These are phyloP conservation scores for Lachnellula subtilissima DNA, from an alignment of 2,329 filamentous ascomycete species.

Conservation along the genomic window DNA sequence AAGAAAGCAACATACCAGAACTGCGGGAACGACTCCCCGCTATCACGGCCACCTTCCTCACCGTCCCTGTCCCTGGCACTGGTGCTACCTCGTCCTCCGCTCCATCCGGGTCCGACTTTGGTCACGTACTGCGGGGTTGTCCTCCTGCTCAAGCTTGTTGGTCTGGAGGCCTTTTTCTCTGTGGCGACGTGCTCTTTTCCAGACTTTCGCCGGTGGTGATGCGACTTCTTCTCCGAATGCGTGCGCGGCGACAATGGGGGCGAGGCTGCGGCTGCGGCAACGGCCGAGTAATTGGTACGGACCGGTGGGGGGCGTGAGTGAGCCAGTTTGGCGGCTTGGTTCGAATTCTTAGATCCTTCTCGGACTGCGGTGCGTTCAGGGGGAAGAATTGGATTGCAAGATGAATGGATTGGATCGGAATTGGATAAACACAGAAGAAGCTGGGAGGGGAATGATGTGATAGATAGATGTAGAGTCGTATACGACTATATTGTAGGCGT, in stretches of 20 bases:
- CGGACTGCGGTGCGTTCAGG: slow-evolving; percentile 3
- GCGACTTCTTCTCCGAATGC: slow-evolving; percentile 14
- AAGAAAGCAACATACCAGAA: slow-evolving; percentile 50
- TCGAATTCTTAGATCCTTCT: background rate
- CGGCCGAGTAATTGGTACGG: slow-evolving; percentile 13
- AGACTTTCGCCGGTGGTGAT: slow-evolving; percentile 21
- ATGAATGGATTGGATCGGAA: background rate
- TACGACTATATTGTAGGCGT: background rate
- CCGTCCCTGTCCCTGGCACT: slow-evolving; percentile 14
- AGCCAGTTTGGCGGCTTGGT: slow-evolving; percentile 21
- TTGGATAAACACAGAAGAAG: background rate
- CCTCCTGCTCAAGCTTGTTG: slow-evolving; percentile 17
- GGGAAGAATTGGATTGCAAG: background rate
- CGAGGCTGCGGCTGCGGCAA: slow-evolving; percentile 8
- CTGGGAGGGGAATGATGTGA: no score
- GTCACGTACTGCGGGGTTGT: slow-evolving; percentile 20
- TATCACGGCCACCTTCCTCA: slow-evolving; percentile 35
- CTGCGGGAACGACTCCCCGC: slow-evolving; percentile 60
- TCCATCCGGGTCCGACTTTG: slow-evolving; percentile 7
- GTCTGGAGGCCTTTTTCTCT: slow-evolving; percentile 20
- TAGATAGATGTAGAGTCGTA: background rate
- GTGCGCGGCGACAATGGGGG: slow-evolving; percentile 21
- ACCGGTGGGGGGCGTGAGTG: slow-evolving; percentile 25
- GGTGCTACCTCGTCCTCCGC: slow-evolving; percentile 2
- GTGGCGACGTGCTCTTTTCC: slow-evolving; percentile 21